phyloP scores from a whole-genome alignment of 768 basidiomycete genomes.

The Exidia glandulosa region DNA sequence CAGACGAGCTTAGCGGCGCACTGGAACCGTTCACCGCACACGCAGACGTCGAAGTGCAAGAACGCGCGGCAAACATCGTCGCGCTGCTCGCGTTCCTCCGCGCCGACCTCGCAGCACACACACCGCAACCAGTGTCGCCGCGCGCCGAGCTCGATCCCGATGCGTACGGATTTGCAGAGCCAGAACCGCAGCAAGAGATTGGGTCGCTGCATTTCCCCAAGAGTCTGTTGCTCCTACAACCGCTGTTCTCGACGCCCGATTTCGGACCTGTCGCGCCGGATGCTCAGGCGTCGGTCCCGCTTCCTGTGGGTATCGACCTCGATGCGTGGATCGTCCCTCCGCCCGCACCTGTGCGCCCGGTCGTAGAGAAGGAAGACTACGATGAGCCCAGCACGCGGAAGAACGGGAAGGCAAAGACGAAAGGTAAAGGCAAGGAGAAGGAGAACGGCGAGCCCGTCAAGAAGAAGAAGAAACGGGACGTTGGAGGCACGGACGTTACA shows the following conservation, averaged over 20 bases:
- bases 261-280: slow-evolving; percentile 72
- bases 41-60: slow-evolving; percentile 80
- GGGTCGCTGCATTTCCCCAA: slow-evolving; percentile 76
- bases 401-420: slow-evolving; percentile 27
- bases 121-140: slow-evolving; percentile 25
- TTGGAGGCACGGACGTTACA: slow-evolving; percentile 23
- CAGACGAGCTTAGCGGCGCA: slow-evolving; percentile 50
- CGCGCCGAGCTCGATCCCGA: slow-evolving; percentile 3
- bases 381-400: slow-evolving; percentile 23
- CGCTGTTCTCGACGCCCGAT: slow-evolving; percentile 65
- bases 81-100: slow-evolving; percentile 68
- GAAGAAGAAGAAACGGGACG: slow-evolving; percentile 17
- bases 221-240: slow-evolving; percentile 75
- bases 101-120: slow-evolving; percentile 54
- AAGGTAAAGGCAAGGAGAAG: slow-evolving; percentile 38
- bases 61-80: slow-evolving; percentile 74
- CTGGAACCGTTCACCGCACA: slow-evolving; percentile 48
- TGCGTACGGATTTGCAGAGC: slow-evolving; percentile 26
- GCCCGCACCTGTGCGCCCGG: slow-evolving; percentile 23
- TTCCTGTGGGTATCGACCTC: slow-evolving; percentile 80
- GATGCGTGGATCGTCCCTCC: slow-evolving; percentile 77
- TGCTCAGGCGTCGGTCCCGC: slow-evolving; percentile 71
- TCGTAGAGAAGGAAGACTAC: slow-evolving; percentile 20
- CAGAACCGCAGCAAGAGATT: slow-evolving; percentile 32
- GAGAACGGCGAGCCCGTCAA: slow-evolving; percentile 18